Percentiles rank a stretch among this genome's conserved stretches.
Evolutionary conservation across 805 yeast genomes (phyloP).

Genomic region (Ogataea sp.): DNA sequence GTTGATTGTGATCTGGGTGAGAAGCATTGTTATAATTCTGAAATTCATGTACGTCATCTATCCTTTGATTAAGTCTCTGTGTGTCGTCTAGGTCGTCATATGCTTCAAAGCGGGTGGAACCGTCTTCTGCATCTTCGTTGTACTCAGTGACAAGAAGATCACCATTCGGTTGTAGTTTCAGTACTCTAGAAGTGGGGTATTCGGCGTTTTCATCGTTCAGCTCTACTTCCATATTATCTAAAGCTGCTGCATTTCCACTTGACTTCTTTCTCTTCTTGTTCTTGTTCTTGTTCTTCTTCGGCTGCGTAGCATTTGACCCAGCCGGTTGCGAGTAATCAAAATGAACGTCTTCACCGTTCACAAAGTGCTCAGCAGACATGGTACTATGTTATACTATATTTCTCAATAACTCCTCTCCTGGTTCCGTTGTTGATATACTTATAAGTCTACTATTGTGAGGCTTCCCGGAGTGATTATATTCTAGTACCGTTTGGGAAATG

Average conservation of each 20-base stretch:
- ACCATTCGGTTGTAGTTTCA: constrained; percentile 61
- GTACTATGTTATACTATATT: not conserved
- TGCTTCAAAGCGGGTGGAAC: constrained; percentile 8
- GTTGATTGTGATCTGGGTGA: no score
- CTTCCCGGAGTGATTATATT: no score
- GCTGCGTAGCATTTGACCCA: constrained; percentile 1
- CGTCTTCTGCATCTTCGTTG: constrained; percentile 9
- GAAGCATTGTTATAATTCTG: no score
- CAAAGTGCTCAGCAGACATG: constrained; percentile 7
- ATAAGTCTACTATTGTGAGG: no score
- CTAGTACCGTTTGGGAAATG: no score
- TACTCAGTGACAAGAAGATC: constrained; percentile 65
- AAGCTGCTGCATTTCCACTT: not conserved
- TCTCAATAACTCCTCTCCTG: no score
- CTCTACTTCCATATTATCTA: constrained; percentile 29
- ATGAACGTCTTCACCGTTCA: constrained; percentile 23
- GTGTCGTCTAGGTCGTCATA: constrained; percentile 16
- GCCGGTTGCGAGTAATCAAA: constrained; percentile 17
- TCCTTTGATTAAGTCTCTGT: no score
- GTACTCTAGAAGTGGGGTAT: constrained; percentile 65
- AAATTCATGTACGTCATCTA: no score
- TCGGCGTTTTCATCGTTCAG: constrained; percentile 50
- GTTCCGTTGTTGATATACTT: no score
- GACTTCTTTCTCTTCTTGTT: constrained; percentile 7
- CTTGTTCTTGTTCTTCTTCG: constrained; percentile 10